Conservation (phyloP, 257 asterid genomes). For the Mentha longifolia region DNA sequence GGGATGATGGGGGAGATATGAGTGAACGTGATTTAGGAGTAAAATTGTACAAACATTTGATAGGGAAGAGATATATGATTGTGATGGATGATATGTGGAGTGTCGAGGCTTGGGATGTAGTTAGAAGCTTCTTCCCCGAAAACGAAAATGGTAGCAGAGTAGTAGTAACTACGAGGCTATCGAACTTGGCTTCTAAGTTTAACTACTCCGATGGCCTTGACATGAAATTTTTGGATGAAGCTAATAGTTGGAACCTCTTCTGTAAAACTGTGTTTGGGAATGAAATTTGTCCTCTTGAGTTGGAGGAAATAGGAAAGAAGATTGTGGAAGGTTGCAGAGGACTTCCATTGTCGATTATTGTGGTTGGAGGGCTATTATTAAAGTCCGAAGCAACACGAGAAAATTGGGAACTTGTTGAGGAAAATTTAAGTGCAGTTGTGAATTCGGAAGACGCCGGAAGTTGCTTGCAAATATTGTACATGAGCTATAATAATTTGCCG, state of each 20-base stretch:
- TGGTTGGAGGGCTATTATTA: not conserved
- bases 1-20: not conserved
- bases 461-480: not conserved
- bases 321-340: no score
- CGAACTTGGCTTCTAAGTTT: not conserved
- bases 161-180: not conserved
- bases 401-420: not conserved
- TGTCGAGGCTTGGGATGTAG: not conserved
- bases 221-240: not conserved
- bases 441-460: not conserved
- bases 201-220: not conserved
- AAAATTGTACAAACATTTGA: no score
- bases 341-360: no score
- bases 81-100: not conserved
- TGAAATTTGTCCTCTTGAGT: not conserved
- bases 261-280: not conserved
- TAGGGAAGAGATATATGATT: not conserved
- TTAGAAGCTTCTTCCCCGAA: not conserved
- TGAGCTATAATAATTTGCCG: not conserved
- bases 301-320: not conserved
- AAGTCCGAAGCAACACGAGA: not conserved
- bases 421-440: not conserved
- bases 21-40: not conserved
- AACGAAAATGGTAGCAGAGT: not conserved
- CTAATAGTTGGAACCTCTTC: not conserved